Percentiles rank a stretch among this genome's conserved stretches.
Evolutionary conservation across 1,139 yeast species (phyloP).

Genomic region (Sporopachydermia cereana): DNA sequence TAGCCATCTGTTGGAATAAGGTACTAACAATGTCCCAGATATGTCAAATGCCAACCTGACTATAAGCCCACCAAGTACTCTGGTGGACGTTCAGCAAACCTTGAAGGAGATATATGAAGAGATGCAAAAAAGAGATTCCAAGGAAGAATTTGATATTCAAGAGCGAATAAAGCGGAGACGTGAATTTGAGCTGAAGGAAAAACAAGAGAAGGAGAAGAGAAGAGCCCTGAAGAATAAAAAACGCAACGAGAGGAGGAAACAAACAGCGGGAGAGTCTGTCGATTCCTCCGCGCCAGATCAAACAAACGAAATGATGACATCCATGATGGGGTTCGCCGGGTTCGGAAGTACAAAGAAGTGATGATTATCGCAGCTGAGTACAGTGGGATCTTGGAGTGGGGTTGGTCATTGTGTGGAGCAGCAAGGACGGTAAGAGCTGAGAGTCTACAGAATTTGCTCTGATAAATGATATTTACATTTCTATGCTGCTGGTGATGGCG

Average conservation of each 20-base stretch:
- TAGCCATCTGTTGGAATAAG: no score
- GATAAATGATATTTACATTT: no score
- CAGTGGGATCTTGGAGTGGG: no score
- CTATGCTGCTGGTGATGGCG: no score
- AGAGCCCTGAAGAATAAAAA: constrained; percentile 18
- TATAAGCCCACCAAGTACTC: constrained; percentile 17
- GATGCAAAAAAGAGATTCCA: constrained; percentile 27
- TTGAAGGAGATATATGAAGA: constrained; percentile 19
- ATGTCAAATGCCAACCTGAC: constrained; percentile 16
- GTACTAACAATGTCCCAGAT: constrained; percentile 18
- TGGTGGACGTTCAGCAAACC: constrained; percentile 25
- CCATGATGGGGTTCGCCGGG: constrained; percentile 49
- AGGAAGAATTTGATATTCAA: constrained; percentile 28
- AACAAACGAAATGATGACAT: constrained; percentile 25
- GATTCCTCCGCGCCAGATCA: constrained; percentile 11
- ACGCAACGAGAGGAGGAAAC: constrained; percentile 17
- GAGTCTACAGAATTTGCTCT: no score
- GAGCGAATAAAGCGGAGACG: constrained; percentile 34
- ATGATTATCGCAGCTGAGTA: no score
- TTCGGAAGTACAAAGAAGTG: constrained; percentile 30
- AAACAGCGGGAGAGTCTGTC: constrained; percentile 12
- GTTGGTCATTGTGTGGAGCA: no score
- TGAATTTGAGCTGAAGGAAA: constrained; percentile 30
- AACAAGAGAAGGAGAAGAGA: constrained; percentile 18
- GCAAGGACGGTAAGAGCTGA: no score